Conservation (phyloP, 1,284 basidiomycete genomes). For the Phellopilus nigrolimitatus region DNA sequence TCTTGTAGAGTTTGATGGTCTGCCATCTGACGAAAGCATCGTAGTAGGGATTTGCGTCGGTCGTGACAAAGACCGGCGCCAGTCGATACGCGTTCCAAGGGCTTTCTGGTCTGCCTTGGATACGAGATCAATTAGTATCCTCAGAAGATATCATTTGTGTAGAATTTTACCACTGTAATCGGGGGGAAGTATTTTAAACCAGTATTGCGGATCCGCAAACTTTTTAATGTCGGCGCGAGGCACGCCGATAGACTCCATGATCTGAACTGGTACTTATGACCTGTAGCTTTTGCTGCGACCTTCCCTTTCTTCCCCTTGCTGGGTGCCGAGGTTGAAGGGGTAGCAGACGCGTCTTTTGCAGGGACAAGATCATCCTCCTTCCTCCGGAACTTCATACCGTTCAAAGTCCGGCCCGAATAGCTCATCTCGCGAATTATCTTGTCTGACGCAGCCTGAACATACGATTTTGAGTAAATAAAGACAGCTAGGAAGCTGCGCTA, state of each 20-base stretch:
- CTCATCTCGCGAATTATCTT: conserved; percentile 98
- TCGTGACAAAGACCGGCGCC: conserved; percentile 96
- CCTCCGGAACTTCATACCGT: conserved; percentile 49
- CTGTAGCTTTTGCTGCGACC: conserved; percentile 88
- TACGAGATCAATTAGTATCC: conserved; percentile 11
- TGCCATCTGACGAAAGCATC: conserved; percentile 99
- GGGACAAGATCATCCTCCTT: conserved; percentile 33
- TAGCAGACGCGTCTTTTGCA: conserved; percentile 30
- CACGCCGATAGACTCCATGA: conserved; percentile 92
- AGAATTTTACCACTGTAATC: conserved; percentile 75
- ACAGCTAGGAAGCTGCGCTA: neutral
- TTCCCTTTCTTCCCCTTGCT: conserved; percentile 97
- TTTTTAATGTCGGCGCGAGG: conserved; percentile 89
- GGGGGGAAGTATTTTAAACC: conserved; percentile 97
- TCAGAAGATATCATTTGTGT: conserved; percentile 9
- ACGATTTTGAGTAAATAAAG: neutral
- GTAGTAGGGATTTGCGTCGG: conserved; percentile 95
- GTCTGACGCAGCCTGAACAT: conserved; percentile 87
- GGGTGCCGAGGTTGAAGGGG: conserved; percentile 49
- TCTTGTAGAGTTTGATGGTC: conserved; percentile 85
- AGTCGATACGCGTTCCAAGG: conserved; percentile 94
- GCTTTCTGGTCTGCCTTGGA: conserved; percentile 83
- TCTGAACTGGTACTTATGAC: conserved; percentile 98
- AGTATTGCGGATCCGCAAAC: conserved; percentile 91
- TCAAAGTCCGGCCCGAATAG: conserved; percentile 92